A percentile compares a stretch with the other conserved stretches of the same genome.
Evolutionary conservation across 1,284 basidiomycete genomes (phyloP).

Genomic region (Cutaneotrichosporon cavernicola): DNA sequence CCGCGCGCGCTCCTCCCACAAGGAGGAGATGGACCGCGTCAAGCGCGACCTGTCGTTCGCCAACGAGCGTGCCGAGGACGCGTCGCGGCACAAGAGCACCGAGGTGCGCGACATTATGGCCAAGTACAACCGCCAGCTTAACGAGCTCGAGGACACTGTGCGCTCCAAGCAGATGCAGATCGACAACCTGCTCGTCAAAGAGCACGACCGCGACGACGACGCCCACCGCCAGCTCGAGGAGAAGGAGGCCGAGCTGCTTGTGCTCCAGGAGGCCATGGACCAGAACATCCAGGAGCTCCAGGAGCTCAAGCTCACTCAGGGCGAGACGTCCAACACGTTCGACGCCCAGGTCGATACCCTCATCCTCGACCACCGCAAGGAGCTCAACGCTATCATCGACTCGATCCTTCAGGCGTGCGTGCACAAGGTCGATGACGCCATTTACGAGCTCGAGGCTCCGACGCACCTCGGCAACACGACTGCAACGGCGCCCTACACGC

Average conservation of each 20-base stretch:
- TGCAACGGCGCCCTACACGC: conserved; percentile 94
- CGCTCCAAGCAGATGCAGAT: conserved; percentile 92
- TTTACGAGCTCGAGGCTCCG: conserved; percentile 96
- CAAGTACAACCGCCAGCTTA: conserved; percentile 95
- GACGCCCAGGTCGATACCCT: conserved; percentile 95
- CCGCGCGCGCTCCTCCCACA: conserved; percentile 87
- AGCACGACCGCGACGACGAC: conserved; percentile 73
- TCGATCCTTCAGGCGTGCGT: conserved; percentile 96
- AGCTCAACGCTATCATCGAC: conserved; percentile 97
- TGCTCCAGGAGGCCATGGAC: conserved; percentile 96
- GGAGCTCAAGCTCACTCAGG: conserved; percentile 81
- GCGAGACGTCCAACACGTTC: conserved; percentile 79
- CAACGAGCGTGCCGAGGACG: conserved; percentile 97
- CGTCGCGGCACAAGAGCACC: conserved; percentile 83
- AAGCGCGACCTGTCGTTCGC: conserved; percentile 93
- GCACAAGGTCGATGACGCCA: conserved; percentile 93
- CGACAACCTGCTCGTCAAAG: conserved; percentile 77
- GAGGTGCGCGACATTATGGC: conserved; percentile 84
- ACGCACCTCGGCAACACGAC: conserved; percentile 90
- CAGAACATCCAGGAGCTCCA: conserved; percentile 84
- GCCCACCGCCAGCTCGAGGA: conserved; percentile 82
- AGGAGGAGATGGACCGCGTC: conserved; percentile 90
- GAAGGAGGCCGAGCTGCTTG: conserved; percentile 94
- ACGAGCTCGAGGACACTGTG: conserved; percentile 91
- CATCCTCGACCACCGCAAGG: conserved; percentile 95